phyloP scores from a whole-genome alignment of 192 early-diverging fungal genomes.

The Dissophora globulifera region DNA sequence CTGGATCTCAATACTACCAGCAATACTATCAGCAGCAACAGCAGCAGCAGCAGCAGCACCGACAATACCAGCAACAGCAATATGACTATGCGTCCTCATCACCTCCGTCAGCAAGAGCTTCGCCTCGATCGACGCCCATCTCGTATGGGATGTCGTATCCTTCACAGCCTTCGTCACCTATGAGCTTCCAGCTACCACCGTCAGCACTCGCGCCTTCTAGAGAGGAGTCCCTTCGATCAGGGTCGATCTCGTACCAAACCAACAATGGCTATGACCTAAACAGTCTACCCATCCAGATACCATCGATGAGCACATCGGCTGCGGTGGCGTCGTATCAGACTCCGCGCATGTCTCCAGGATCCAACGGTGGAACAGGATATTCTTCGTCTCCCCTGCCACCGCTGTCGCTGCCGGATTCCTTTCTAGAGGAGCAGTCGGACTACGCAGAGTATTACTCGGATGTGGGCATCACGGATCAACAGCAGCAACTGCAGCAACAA shows the following conservation, averaged over 20 bases:
- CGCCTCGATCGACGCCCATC: constrained; percentile 33
- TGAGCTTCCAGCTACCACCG: constrained; percentile 44
- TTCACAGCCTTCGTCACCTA: constrained; percentile 38
- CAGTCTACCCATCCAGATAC: constrained; percentile 28
- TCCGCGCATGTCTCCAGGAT: constrained; percentile 38
- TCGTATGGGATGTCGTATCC: constrained; percentile 21
- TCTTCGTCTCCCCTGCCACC: constrained; percentile 23
- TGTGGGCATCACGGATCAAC: constrained; percentile 14
- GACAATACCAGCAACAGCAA: constrained; percentile 19
- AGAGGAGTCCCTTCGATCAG: constrained; percentile 33
- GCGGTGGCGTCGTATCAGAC: constrained; percentile 25
- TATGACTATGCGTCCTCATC: constrained; percentile 32
- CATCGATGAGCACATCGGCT: neutral
- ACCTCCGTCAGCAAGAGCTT: constrained; percentile 18
- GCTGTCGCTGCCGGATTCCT: constrained; percentile 27
- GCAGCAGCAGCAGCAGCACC: constrained; percentile 21
- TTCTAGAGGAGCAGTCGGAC: constrained; percentile 40
- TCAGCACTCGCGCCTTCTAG: constrained; percentile 28
- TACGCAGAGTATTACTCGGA: constrained; percentile 52
- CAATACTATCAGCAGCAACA: constrained; percentile 28
- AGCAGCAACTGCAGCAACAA: constrained; percentile 5
- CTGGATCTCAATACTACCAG: constrained; percentile 41
- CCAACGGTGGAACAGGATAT: constrained; percentile 10
- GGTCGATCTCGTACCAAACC: constrained; percentile 26
- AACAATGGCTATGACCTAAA: neutral